These are phyloP conservation scores for Breviolum minutum DNA, from an alignment of 73 alveolate species.

Conservation along the genomic window DNA sequence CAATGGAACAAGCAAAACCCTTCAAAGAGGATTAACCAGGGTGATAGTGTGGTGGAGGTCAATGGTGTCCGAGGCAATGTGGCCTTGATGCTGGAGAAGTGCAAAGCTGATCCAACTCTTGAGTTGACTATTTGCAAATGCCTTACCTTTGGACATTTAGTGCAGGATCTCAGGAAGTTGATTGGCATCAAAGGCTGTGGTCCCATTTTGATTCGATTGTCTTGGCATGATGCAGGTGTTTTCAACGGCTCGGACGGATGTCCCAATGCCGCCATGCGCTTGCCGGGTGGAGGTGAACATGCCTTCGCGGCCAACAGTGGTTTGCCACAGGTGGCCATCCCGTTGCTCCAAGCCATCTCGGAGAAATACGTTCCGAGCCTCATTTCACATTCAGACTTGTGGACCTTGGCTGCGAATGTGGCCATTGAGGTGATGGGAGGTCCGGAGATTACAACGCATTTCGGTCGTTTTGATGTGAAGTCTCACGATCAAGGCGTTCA, in stretches of 20 bases:
- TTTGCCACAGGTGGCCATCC: slow-evolving; percentile 53
- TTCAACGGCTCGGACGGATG: slow-evolving; percentile 17
- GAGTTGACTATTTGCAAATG: slow-evolving; percentile 23
- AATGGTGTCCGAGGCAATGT: slow-evolving; percentile 57
- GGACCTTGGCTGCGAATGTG: slow-evolving; percentile 57
- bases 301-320: slow-evolving; percentile 76
- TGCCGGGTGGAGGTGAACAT: slow-evolving; percentile 51
- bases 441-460: slow-evolving; percentile 51
- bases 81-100: slow-evolving; percentile 81
- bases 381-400: slow-evolving; percentile 45
- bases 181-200: slow-evolving; percentile 50
- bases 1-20: slow-evolving; percentile 61
- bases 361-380: slow-evolving; percentile 66
- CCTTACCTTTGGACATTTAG: slow-evolving; percentile 19
- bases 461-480: slow-evolving; percentile 61
- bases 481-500: slow-evolving; percentile 21
- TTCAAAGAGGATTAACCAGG: not conserved
- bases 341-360: slow-evolving; percentile 57
- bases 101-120: slow-evolving; percentile 49
- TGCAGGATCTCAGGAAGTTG: slow-evolving; percentile 23
- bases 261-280: slow-evolving; percentile 85
- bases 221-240: slow-evolving; percentile 62
- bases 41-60: slow-evolving; percentile 12
- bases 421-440: slow-evolving; percentile 94
- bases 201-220: slow-evolving; percentile 58